A percentile compares a stretch with the other conserved stretches of the same genome.
Conservation (phyloP, 805 yeast genomes). For the Clavispora vitiphila region DNA sequence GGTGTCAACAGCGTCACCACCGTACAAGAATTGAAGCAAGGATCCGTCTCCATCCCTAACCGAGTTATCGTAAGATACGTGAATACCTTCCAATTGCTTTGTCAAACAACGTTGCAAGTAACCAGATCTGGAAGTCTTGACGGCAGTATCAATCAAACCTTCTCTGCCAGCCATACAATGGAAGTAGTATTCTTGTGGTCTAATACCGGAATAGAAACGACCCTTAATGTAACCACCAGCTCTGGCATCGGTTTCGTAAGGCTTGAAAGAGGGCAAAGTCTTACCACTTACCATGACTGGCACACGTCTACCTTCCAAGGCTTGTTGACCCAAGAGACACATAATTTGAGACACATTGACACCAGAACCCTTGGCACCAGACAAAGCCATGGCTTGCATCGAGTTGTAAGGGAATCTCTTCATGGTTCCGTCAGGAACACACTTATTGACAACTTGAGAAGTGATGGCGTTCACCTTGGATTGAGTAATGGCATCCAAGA, state of each 20-base stretch:
- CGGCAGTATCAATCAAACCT: conserved; percentile 99
- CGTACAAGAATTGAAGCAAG: conserved; percentile 89
- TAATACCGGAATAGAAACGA: conserved; percentile 94
- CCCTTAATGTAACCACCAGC: conserved; percentile 98
- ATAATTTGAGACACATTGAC: conserved; percentile 98
- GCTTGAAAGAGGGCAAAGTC: conserved; percentile 92
- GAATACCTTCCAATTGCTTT: conserved; percentile 96
- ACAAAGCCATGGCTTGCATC: conserved; percentile 98
- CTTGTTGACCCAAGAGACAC: conserved; percentile 99
- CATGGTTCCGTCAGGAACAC: conserved; percentile 96
- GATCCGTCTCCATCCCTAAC: conserved; percentile 96
- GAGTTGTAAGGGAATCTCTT: conserved; percentile 92
- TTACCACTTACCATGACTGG: conserved; percentile 99
- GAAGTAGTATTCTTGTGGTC: conserved; percentile 98
- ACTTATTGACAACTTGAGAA: conserved; percentile 86
- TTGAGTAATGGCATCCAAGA: conserved; percentile 92
- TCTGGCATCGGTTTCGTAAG: conserved; percentile 93
- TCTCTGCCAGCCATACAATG: conserved; percentile 99
- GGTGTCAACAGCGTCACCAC: conserved; percentile 95
- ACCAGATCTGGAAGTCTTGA: conserved; percentile 96
- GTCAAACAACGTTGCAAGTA: conserved; percentile 97
- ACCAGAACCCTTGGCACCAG: conserved; percentile 98
- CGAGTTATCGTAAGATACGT: conserved; percentile 87
- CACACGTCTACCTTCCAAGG: conserved; percentile 97
- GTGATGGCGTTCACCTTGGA: conserved; percentile 89